Percentiles rank a stretch among this genome's conserved stretches.
These are phyloP conservation scores for Nadsonia commutata DNA, from an alignment of 1,139 yeast species.

Conservation along the genomic window DNA sequence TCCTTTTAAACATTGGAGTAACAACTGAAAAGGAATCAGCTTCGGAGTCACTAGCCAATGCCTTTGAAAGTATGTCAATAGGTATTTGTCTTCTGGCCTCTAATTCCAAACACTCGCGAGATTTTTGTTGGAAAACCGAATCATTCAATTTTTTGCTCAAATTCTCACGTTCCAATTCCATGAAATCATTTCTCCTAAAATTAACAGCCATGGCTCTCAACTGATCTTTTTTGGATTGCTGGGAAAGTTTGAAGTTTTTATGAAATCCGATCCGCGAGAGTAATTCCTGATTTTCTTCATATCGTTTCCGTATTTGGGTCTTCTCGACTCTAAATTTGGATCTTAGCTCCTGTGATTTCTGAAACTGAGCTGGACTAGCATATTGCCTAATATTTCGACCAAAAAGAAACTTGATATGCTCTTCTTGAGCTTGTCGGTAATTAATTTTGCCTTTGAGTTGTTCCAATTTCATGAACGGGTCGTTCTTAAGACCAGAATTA, in stretches of 20 bases:
- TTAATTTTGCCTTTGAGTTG: constrained; percentile 3
- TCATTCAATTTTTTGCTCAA: not conserved
- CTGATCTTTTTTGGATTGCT: not conserved
- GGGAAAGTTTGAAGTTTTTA: not conserved
- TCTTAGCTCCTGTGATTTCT: not conserved
- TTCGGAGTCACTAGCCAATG: too few species aligned
- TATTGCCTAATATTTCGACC: not conserved
- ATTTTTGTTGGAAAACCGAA: not conserved
- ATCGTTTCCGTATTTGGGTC: not conserved
- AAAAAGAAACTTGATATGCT: not conserved
- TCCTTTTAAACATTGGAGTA: too few species aligned
- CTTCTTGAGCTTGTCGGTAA: not conserved
- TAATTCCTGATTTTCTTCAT: not conserved
- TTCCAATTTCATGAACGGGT: constrained; percentile 14
- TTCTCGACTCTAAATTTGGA: not conserved
- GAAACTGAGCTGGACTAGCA: not conserved
- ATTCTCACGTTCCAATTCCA: not conserved
- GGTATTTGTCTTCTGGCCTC: too few species aligned
- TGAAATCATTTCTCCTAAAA: not conserved
- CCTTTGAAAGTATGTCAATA: too few species aligned
- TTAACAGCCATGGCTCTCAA: not conserved
- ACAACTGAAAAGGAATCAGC: too few species aligned
- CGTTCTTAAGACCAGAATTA: too few species aligned
- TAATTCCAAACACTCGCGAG: too few species aligned
- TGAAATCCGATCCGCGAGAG: not conserved